Evolutionary conservation across 2,329 filamentous ascomycete species (phyloP).

Genomic region (Pezicula radicicola): DNA sequence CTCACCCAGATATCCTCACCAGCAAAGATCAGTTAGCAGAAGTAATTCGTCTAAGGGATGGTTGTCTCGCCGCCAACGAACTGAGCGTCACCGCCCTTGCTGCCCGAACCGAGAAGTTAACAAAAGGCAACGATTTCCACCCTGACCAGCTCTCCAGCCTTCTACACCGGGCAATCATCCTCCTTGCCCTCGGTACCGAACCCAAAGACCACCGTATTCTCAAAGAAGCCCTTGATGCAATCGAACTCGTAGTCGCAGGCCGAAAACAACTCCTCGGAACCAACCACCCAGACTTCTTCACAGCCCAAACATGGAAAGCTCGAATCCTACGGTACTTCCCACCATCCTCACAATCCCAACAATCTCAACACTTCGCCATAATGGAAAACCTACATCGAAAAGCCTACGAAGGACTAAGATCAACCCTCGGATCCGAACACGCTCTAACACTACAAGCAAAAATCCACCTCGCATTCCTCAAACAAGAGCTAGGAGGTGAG

Average conservation of each 20-base stretch:
- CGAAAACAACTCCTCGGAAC: constrained; percentile 15
- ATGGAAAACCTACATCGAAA: constrained; percentile 18
- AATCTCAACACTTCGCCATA: constrained; percentile 11
- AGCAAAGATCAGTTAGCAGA: constrained; percentile 22
- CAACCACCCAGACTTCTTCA: constrained; percentile 17
- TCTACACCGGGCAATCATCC: constrained; percentile 21
- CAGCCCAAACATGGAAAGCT: constrained; percentile 22
- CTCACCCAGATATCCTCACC: constrained; percentile 22
- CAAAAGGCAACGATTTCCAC: constrained; percentile 20
- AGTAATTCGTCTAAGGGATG: constrained; percentile 15
- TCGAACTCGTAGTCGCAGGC: constrained; percentile 15
- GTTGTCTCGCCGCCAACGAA: constrained; percentile 18
- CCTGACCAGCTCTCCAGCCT: constrained; percentile 22
- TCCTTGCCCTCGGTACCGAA: constrained; percentile 20
- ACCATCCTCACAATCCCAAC: constrained; percentile 8
- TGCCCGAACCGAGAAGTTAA: constrained; percentile 18
- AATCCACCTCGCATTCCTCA: constrained; percentile 18
- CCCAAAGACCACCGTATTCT: background rate
- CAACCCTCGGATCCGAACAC: constrained; percentile 20
- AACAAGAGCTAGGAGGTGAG: constrained; percentile 14
- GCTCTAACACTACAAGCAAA: constrained; percentile 18
- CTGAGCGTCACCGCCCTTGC: constrained; percentile 16
- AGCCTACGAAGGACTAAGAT: constrained; percentile 17
- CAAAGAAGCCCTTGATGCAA: constrained; percentile 15
- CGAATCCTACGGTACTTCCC: constrained; percentile 21